phyloP scores from a whole-genome alignment of 2,329 filamentous ascomycete genomes.

The Hymenoscyphus fructigenus region DNA sequence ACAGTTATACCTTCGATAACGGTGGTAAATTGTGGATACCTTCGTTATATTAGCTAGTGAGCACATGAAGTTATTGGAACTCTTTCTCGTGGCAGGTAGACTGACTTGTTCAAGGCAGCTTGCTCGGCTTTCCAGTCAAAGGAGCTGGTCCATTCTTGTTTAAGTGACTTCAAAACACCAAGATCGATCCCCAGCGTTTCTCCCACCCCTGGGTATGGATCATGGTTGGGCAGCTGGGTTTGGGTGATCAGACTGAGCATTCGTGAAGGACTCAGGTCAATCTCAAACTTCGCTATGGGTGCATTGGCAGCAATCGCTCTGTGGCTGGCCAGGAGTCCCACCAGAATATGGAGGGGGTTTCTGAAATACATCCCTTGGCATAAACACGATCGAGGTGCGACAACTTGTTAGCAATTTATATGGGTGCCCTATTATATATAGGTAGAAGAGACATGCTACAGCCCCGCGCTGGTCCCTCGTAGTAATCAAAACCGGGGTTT shows the following conservation, averaged over 20 bases:
- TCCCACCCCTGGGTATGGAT: neutral
- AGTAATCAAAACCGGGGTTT: too few relatives aligned
- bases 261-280: neutral
- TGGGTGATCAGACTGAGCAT: neutral
- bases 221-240: neutral
- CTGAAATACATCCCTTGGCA: neutral
- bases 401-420: too few relatives aligned
- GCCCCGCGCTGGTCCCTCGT: too few relatives aligned
- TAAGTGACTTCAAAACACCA: neutral
- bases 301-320: neutral
- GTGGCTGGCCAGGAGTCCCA: neutral
- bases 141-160: neutral
- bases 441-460: too few relatives aligned
- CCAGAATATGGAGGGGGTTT: neutral
- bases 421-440: too few relatives aligned
- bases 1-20: constrained; percentile 39
- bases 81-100: neutral
- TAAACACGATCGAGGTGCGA: too few relatives aligned
- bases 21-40: constrained; percentile 25
- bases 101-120: neutral
- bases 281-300: neutral
- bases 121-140: neutral
- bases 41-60: neutral
- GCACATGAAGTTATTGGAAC: neutral
- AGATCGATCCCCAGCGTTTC: neutral